A percentile compares a stretch with the other conserved stretches of the same genome.
Evolutionary conservation across 2,329 filamentous ascomycete genomes (phyloP).

Genomic region (Daldinia sp.): DNA sequence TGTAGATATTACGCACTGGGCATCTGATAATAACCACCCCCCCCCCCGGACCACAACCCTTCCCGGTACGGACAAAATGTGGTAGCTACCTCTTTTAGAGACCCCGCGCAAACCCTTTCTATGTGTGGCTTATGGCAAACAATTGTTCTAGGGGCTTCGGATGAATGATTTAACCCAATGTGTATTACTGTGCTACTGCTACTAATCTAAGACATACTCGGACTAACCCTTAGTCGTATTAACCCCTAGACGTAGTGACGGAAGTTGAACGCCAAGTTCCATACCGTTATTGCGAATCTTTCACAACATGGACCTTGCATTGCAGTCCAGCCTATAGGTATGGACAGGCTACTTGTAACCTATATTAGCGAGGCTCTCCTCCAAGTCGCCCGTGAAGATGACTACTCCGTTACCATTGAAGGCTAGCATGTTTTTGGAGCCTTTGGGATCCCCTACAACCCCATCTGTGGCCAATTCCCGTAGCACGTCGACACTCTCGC

Average conservation of each 20-base stretch:
- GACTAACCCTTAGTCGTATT: background rate
- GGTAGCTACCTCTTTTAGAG: no score
- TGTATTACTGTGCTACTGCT: conserved; percentile 22
- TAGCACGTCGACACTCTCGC: conserved; percentile 18
- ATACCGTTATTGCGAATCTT: background rate
- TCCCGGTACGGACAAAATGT: no score
- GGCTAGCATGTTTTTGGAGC: conserved; percentile 21
- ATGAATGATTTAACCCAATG: background rate
- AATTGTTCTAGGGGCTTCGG: no score
- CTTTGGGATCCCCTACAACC: conserved; percentile 9
- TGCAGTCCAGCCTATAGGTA: background rate
- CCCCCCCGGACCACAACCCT: no score
- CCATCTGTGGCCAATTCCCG: conserved; percentile 19
- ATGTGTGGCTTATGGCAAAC: no score
- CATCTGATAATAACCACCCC: no score
- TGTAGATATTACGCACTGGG: no score
- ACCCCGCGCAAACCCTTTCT: no score
- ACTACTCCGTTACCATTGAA: conserved; percentile 30
- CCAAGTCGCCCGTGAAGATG: conserved; percentile 5
- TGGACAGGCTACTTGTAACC: background rate
- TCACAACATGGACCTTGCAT: background rate
- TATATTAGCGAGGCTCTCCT: background rate
- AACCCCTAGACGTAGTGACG: background rate
- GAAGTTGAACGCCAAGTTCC: background rate
- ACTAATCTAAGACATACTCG: conserved; percentile 9